Conservation (phyloP, 2,329 filamentous ascomycete genomes). For the Monilinia vaccinii-corymbosi region DNA sequence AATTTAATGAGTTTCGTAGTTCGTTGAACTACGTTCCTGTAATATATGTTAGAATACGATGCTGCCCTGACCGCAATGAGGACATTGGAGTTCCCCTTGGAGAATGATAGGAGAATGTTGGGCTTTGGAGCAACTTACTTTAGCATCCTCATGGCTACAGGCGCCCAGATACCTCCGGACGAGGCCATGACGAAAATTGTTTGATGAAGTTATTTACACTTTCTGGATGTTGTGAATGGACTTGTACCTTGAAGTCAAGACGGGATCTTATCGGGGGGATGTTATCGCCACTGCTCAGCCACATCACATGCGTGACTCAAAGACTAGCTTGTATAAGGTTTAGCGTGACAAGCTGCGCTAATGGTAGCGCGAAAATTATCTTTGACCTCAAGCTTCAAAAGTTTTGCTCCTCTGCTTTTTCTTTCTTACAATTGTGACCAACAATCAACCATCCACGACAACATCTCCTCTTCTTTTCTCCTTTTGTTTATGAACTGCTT, state of each 20-base stretch:
- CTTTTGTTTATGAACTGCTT: neutral
- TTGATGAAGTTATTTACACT: slow-evolving; percentile 2
- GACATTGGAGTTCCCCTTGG: neutral
- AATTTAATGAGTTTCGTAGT: slow-evolving; percentile 37
- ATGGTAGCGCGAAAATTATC: slow-evolving; percentile 7
- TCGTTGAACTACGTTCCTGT: slow-evolving; percentile 39
- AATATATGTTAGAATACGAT: slow-evolving; percentile 15
- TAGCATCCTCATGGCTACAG: slow-evolving; percentile 27
- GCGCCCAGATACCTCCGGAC: slow-evolving; percentile 26
- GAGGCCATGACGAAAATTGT: slow-evolving; percentile 22
- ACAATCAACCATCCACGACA: neutral
- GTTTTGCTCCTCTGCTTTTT: neutral
- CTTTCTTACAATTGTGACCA: neutral
- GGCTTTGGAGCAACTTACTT: slow-evolving; percentile 20
- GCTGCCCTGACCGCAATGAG: neutral
- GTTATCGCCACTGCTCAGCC: slow-evolving; percentile 9
- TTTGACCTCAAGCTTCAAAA: slow-evolving; percentile 5
- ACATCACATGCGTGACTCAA: neutral
- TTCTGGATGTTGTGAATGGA: neutral
- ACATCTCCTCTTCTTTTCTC: neutral
- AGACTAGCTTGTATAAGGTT: neutral
- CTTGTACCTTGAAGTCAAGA: neutral
- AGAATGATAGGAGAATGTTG: neutral
- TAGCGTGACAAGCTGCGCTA: neutral
- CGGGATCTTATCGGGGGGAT: slow-evolving; percentile 3